Evolutionary conservation across 805 yeast species (phyloP).

Genomic region (Candida suzukii): DNA sequence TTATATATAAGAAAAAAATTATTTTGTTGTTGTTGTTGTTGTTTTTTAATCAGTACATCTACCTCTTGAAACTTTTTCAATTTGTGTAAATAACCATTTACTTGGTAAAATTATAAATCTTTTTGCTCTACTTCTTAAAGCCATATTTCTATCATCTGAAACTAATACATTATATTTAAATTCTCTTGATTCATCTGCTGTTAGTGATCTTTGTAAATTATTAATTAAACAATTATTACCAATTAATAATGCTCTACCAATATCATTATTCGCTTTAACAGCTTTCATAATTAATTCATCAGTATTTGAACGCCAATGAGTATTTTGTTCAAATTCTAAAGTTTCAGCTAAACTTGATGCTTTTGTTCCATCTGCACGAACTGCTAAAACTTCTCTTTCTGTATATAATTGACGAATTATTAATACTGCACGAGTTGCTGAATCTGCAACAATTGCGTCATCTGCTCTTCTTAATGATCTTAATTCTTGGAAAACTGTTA

Average conservation of each 20-base stretch:
- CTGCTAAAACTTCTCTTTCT: slow-evolving; percentile 48
- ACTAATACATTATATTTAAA: slow-evolving; percentile 56
- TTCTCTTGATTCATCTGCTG: slow-evolving; percentile 27
- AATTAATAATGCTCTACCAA: slow-evolving; percentile 19
- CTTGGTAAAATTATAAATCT: slow-evolving; percentile 51
- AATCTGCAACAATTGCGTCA: slow-evolving; percentile 69
- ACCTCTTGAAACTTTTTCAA: slow-evolving; percentile 39
- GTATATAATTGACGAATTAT: slow-evolving; percentile 60
- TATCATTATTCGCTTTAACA: slow-evolving; percentile 27
- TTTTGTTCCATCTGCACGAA: slow-evolving; percentile 62
- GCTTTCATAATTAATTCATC: slow-evolving; percentile 61
- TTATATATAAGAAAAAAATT: too few relatives aligned
- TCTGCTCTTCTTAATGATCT: slow-evolving; percentile 63
- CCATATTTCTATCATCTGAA: slow-evolving; percentile 71
- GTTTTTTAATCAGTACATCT: slow-evolving; percentile 42
- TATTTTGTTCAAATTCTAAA: slow-evolving; percentile 64
- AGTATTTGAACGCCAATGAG: slow-evolving; percentile 64
- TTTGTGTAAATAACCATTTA: slow-evolving; percentile 50
- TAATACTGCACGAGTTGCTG: slow-evolving; percentile 75
- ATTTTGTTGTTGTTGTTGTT: too few relatives aligned
- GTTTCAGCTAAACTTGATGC: slow-evolving; percentile 68
- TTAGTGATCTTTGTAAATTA: slow-evolving; percentile 22
- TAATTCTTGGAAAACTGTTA: slow-evolving; percentile 73
- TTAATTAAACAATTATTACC: slow-evolving; percentile 18
- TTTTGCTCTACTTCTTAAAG: slow-evolving; percentile 54